Evolutionary conservation across 768 basidiomycete genomes (phyloP), one percentile per base, ranked within the genome.

Genomic region (Mycena belliarum): DNA sequence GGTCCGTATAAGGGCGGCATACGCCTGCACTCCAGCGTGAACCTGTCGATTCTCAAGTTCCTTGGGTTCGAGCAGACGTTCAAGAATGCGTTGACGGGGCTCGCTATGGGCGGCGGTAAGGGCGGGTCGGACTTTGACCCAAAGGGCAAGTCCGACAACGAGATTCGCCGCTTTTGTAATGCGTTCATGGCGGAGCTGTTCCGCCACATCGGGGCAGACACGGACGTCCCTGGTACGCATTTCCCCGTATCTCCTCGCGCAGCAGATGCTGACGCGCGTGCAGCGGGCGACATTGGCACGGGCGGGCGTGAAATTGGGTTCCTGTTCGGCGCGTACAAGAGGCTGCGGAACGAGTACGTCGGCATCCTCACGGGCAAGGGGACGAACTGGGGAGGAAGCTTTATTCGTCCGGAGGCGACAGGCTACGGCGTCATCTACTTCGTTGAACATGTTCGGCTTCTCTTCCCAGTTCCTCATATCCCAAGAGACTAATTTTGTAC

Each of bases 41-140:
- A 89, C 77, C 81, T 91, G 37, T 87, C 86, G 65, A 89, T 91
- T 76, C 82, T 91, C 72, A 91, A 91, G 70, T 91, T 91, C 84
- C 82, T 91, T 63, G 88, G 88, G 43, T 88, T 89, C 73, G 88
- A 91, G 74, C 88, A 91, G 72, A 85, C 81, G 60, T 89, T 89
- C 82, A 89, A 89, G 75, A 89, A 91, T 73, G 88, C 88, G 35
- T 78, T 91, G 25, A 89, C 88, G 15, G 88, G 88, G 29, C 75
- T 89, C 52, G 82, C 75, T 73, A 89, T 89, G 86, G 88, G 88
- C 64, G 88, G 88, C 63, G 88, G 85, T 58, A 91, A 91, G 76
- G 88, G 88, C 73, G 88, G 88, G 37, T 81, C 80, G 52, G 88
- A 91, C 77, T 91, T 91, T 66, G 86, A 89, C 76, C 88, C 88